A percentile compares a stretch with the other conserved stretches of the same genome.
Conservation (phyloP, 2,329 filamentous ascomycete species). For the Penicillium sp. region DNA sequence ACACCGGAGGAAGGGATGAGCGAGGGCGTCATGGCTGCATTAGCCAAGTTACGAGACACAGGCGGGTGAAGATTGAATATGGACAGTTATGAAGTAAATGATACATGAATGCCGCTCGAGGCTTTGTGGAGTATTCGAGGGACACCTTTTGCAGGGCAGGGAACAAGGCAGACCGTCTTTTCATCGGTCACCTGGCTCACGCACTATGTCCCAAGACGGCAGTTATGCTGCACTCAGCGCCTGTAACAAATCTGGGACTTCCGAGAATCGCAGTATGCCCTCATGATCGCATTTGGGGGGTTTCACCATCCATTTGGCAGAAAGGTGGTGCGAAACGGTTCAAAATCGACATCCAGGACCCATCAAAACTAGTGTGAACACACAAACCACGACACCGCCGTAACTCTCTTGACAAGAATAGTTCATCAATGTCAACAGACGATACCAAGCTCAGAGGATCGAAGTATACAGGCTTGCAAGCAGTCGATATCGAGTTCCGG, state of each 20-base stretch:
- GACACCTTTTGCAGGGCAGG: not conserved
- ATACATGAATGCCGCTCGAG: not conserved
- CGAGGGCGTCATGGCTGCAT: slow-evolving; percentile 58
- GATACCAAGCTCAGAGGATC: too few relatives aligned
- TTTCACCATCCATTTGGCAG: not conserved
- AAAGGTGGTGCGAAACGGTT: slow-evolving; percentile 4
- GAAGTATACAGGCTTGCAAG: too few relatives aligned
- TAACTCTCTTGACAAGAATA: too few relatives aligned
- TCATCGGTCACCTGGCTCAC: not conserved
- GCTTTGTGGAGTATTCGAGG: not conserved
- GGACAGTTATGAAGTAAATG: not conserved
- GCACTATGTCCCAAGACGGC: not conserved
- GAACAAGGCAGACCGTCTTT: not conserved
- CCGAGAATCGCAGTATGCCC: not conserved
- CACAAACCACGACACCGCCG: too few relatives aligned
- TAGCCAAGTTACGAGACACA: slow-evolving; percentile 53
- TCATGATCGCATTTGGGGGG: not conserved
- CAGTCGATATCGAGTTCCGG: too few relatives aligned
- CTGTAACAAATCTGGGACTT: not conserved
- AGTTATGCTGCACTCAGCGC: not conserved
- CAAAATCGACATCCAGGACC: slow-evolving; percentile 40
- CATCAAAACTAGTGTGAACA: not conserved
- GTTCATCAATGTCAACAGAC: too few relatives aligned
- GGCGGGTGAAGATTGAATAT: slow-evolving; percentile 17
- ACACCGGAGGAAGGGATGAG: slow-evolving; percentile 41